A percentile compares a stretch with the other conserved stretches of the same genome.
Evolutionary conservation across 345 rosid genomes (phyloP).

Genomic region (Turritis glabra): DNA sequence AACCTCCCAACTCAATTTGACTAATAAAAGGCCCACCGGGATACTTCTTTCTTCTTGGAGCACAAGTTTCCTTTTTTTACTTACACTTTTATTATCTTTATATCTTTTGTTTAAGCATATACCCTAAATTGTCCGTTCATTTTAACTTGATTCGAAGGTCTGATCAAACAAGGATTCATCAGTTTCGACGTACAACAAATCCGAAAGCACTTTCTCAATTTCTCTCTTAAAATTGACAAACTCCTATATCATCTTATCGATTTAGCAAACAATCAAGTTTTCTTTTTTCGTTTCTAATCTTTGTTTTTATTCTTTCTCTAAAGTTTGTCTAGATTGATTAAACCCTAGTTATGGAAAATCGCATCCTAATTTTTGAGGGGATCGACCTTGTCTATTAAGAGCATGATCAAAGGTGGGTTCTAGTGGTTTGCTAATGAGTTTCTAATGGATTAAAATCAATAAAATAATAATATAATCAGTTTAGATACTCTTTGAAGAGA

Average conservation of each 20-base stretch:
- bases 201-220: not conserved
- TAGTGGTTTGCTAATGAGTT: no score
- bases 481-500: no score
- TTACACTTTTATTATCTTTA: not conserved
- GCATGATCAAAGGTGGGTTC: no score
- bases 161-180: not conserved
- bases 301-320: no score
- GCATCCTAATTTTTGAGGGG: not conserved
- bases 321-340: not conserved
- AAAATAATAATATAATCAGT: no score
- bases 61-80: not conserved
- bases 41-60: not conserved
- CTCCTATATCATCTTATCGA: not conserved
- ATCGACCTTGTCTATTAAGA: not conserved
- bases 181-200: not conserved
- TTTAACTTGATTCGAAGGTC: not conserved
- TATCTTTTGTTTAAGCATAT: not conserved
- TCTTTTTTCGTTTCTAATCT: not conserved
- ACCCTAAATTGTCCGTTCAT: no score
- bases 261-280: not conserved
- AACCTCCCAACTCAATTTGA: not conserved
- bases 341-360: not conserved
- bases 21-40: not conserved
- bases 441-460: no score
- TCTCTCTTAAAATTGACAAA: no score